These are phyloP conservation scores for Psidium guajava DNA, from an alignment of 345 rosid genomes.

Conservation along the genomic window DNA sequence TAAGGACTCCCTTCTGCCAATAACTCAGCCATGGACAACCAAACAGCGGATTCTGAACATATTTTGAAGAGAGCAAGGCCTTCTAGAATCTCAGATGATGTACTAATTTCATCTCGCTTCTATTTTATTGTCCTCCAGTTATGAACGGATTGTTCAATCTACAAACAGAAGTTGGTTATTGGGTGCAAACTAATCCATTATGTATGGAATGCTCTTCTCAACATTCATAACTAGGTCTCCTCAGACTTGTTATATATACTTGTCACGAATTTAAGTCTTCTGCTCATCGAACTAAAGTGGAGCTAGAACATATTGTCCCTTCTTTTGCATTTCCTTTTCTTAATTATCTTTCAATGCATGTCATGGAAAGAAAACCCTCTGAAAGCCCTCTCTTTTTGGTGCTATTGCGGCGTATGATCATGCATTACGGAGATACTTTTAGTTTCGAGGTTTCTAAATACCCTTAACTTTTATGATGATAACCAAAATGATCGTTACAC, in stretches of 20 bases:
- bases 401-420: neutral
- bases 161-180: neutral
- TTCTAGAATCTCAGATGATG: neutral
- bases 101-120: neutral
- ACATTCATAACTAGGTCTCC: neutral
- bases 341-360: neutral
- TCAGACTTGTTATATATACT: neutral
- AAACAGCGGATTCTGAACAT: too few species aligned
- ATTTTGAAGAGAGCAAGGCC: too few species aligned
- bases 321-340: neutral
- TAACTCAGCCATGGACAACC: too few species aligned
- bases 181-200: too few species aligned
- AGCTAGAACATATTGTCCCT: neutral
- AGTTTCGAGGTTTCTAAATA: too few species aligned
- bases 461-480: too few species aligned
- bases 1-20: too few species aligned
- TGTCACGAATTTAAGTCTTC: neutral
- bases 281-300: neutral
- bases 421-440: too few species aligned
- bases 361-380: neutral
- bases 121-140: accelerated
- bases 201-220: neutral
- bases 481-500: too few species aligned
- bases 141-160: too few species aligned
- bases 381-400: neutral